A percentile compares a stretch with the other conserved stretches of the same genome.
Conservation (phyloP, 73 alveolate genomes). For the Tetrahymena thermophila region DNA sequence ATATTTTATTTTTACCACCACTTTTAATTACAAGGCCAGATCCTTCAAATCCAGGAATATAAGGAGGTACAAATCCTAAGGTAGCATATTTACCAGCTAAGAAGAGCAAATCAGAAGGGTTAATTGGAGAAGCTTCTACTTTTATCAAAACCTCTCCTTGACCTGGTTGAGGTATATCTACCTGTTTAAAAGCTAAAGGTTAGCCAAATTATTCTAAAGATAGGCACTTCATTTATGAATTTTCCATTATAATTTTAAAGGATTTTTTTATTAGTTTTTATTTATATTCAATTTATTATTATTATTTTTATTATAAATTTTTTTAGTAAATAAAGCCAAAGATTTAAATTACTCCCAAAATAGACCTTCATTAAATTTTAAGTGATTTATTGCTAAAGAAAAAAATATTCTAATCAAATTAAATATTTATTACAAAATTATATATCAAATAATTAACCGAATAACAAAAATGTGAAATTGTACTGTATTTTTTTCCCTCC, state of each 20-base stretch:
- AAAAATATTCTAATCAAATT: too few species aligned
- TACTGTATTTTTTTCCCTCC: too few species aligned
- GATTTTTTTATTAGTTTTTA: too few species aligned
- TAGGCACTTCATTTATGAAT: conserved; percentile 13
- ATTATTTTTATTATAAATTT: too few species aligned
- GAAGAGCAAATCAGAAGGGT: conserved; percentile 72
- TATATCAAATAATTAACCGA: too few species aligned
- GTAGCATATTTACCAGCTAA: conserved; percentile 52
- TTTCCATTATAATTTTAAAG: not conserved
- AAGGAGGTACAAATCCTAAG: conserved; percentile 7
- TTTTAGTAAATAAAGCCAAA: too few species aligned
- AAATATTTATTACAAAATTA: too few species aligned
- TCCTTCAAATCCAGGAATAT: conserved; percentile 66
- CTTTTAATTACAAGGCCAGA: conserved; percentile 55
- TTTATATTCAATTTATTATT: too few species aligned
- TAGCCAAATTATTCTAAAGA: conserved; percentile 23
- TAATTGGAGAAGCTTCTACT: conserved; percentile 78
- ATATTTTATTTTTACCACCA: conserved; percentile 35
- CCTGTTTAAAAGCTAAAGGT: conserved; percentile 6
- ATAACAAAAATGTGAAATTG: too few species aligned
- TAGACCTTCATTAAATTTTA: too few species aligned
- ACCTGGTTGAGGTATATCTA: conserved; percentile 64
- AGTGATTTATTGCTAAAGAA: too few species aligned
- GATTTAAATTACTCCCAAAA: too few species aligned
- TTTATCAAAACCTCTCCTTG: conserved; percentile 69